Base-by-base conservation (phyloP, 306 rosid genomes). In the Cicer cuneatum region DNA sequence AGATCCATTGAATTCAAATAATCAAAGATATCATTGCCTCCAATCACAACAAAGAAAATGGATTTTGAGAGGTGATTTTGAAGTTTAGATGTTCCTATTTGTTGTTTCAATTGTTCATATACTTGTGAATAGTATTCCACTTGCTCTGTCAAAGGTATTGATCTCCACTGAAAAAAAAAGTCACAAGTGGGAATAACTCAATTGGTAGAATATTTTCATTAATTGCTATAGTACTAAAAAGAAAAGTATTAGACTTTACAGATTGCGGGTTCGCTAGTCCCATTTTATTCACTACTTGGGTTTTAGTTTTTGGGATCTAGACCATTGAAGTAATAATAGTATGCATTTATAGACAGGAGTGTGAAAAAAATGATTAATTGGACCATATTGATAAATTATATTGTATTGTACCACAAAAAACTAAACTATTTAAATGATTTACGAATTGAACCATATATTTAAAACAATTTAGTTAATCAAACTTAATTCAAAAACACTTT, bases 21-120 rank as follows among this genome's bases (percentile, higher is more conserved):
- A n/a, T 81, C 87, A 12, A 89, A 83, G 21, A 93, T 60, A 73
- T 91, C 98, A 6, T 93, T 93, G 88, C 96, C 86, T 39, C 97
- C 98, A 8, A 93, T 89, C 41, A 84, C 88, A 12, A 88, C 61
- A 4, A 70, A 9, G 18, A 87, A 83, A 16, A 93, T 81, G 48
- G 97, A 93, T 35, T 82, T 86, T 13, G 93, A 84, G 13, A 92
- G 72, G 45, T 75, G 91, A 2, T 29, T 52, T 21, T 80, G 81
- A 45, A 92, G 83, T 8, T 57, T 73, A 5, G 49, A 2, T 42
- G 47, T 24, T 77, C 84, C 96, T 6, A 83, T 64, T 62, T 83
- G 46, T 35, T 78, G 71, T 65, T 37, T 60, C 82, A 84, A 42
- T 16, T 79, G 49, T 38, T 79, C 69, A 47, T 75, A 52, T 10